Evolutionary conservation across 208 protist genomes (phyloP).

Genomic region (Phytomonas sp.): DNA sequence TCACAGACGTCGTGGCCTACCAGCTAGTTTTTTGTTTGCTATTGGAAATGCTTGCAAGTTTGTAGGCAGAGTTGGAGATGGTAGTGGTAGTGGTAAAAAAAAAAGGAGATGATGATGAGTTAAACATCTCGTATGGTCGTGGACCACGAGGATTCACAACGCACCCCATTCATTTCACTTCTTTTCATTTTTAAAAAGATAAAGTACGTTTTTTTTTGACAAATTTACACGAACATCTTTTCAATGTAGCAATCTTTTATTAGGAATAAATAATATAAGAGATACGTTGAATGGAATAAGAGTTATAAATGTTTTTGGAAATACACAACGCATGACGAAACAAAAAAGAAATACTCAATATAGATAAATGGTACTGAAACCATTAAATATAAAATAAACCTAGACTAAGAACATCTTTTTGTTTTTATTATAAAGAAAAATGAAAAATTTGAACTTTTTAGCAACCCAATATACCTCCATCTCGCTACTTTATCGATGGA

Average conservation of each 20-base stretch:
- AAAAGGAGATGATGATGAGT: not conserved
- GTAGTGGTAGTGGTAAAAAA: not conserved
- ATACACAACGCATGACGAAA: constrained; percentile 3
- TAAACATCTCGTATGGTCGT: not conserved
- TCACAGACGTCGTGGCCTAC: not conserved
- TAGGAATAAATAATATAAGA: no score
- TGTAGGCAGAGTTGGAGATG: not conserved
- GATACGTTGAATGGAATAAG: no score
- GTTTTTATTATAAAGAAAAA: constrained; percentile 1
- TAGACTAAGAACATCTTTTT: not conserved
- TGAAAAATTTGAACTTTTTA: not conserved
- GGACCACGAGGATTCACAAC: not conserved
- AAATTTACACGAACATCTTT: no score
- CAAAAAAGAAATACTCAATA: constrained; percentile 19
- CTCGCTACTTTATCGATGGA: not conserved
- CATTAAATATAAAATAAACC: not conserved
- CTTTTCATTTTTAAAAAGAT: not conserved
- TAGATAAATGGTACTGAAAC: constrained; percentile 6
- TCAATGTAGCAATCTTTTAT: no score
- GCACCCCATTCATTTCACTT: not conserved
- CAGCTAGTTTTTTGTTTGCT: not conserved
- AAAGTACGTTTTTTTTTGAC: not conserved
- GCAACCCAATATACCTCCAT: not conserved
- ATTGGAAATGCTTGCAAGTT: not conserved
- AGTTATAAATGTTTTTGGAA: constrained; percentile 2